phyloP scores from a whole-genome alignment of 2,329 filamentous ascomycete genomes.

The Talaromyces rugulosus region DNA sequence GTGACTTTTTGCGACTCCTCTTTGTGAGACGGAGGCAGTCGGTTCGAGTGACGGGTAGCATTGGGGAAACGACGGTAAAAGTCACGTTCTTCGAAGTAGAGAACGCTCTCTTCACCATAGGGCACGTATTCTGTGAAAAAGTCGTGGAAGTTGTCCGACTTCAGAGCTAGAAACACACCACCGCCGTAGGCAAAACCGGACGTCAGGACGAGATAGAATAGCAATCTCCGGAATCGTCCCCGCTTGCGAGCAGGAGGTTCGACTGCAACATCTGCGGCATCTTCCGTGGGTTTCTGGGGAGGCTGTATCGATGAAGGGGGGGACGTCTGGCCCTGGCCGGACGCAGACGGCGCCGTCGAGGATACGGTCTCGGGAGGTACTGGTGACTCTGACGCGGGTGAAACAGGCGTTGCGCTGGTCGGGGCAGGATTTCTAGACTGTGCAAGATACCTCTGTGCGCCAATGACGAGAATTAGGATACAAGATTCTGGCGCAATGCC shows the following conservation, averaged over 20 bases:
- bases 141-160: slow-evolving; percentile 97
- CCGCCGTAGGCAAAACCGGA: slow-evolving; percentile 76
- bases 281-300: slow-evolving; percentile 19
- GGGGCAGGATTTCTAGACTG: slow-evolving; percentile 40
- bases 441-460: slow-evolving; percentile 47
- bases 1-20: slow-evolving; percentile 68
- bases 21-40: slow-evolving; percentile 26
- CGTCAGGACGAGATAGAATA: slow-evolving; percentile 72
- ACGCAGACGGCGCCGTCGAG: slow-evolving; percentile 40
- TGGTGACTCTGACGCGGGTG: slow-evolving; percentile 42
- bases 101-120: slow-evolving; percentile 87
- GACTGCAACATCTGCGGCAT: slow-evolving; percentile 30
- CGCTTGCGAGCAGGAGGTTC: slow-evolving; percentile 49
- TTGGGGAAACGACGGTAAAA: slow-evolving; percentile 80
- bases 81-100: slow-evolving; percentile 92
- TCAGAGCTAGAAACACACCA: slow-evolving; percentile 85
- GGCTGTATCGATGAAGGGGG: slow-evolving; percentile 30
- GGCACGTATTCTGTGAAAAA: slow-evolving; percentile 98
- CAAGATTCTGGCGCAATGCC: background rate
- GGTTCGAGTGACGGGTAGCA: slow-evolving; percentile 46
- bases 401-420: slow-evolving; percentile 39
- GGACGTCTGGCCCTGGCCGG: slow-evolving; percentile 30
- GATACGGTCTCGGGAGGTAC: slow-evolving; percentile 49
- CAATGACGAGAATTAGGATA: slow-evolving; percentile 3
- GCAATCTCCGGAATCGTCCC: slow-evolving; percentile 70